Conservation (phyloP, 73 alveolate species). For the Tetrahymena thermophila region DNA sequence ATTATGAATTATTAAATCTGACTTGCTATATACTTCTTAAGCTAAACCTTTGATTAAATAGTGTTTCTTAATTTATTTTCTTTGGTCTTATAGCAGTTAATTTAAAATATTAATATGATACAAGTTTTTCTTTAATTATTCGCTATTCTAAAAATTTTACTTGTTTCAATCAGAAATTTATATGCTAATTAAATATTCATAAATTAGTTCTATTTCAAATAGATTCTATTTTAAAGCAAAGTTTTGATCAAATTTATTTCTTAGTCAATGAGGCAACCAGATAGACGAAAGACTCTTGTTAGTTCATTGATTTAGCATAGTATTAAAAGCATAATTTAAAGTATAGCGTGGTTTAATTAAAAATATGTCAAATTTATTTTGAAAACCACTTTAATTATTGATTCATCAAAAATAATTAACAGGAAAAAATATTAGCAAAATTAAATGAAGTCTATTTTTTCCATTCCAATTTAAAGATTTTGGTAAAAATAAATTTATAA, state of each 20-base stretch:
- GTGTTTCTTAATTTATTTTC: not conserved
- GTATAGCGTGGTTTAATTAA: not conserved
- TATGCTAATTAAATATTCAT: not conserved
- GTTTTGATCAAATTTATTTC: not conserved
- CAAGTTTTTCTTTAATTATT: not conserved
- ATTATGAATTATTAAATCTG: not conserved
- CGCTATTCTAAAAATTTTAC: not conserved
- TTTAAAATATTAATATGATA: not conserved
- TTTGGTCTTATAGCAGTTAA: not conserved
- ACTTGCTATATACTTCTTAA: not conserved
- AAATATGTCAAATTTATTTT: not conserved
- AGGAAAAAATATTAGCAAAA: not conserved
- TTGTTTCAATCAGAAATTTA: not conserved
- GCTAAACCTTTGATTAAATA: not conserved
- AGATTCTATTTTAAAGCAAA: not conserved
- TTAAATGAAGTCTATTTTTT: too few species aligned
- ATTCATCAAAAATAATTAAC: not conserved
- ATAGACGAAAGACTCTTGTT: not conserved
- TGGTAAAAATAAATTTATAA: too few species aligned
- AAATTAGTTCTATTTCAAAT: not conserved
- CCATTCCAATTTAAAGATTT: not conserved
- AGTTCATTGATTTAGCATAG: too few species aligned
- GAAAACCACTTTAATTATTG: too few species aligned
- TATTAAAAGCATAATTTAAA: not conserved
- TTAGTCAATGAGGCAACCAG: too few species aligned